phyloP scores from a whole-genome alignment of 305 asterid species.

The Solanum aculeatissimum region DNA sequence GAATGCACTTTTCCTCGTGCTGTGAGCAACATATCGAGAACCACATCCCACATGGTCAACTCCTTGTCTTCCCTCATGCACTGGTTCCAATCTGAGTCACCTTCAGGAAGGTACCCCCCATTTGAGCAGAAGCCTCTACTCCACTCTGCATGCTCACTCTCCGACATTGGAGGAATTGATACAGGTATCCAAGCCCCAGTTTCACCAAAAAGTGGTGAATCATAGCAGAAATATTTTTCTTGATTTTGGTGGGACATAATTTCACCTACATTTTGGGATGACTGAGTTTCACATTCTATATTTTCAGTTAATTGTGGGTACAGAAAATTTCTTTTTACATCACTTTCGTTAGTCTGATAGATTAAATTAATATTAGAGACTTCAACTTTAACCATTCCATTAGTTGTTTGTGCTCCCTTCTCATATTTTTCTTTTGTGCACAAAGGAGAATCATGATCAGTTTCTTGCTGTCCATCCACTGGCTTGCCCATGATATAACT shows the following conservation, averaged over 20 bases:
- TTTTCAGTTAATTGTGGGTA: constrained; percentile 10
- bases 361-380: constrained; percentile 6
- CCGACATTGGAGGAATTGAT: constrained; percentile 94
- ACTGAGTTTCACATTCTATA: constrained; percentile 2
- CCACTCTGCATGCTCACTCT: constrained; percentile 75
- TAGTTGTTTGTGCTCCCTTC: constrained; percentile 8
- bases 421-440: neutral
- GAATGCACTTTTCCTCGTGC: constrained; percentile 73
- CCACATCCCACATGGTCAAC: constrained; percentile 98
- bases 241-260: constrained; percentile 11
- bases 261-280: constrained; percentile 8
- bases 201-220: constrained; percentile 69
- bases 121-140: constrained; percentile 57
- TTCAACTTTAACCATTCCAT: constrained; percentile 12
- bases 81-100: constrained; percentile 53
- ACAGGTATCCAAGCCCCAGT: constrained; percentile 98
- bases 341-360: neutral
- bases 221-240: constrained; percentile 69
- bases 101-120: constrained; percentile 73
- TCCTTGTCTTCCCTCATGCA: constrained; percentile 54
- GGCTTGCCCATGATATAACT: neutral
- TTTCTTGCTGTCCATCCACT: neutral
- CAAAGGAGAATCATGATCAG: neutral
- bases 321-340: neutral
- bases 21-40: constrained; percentile 75